Evolutionary conservation across 2,329 filamentous ascomycete genomes (phyloP).

Genomic region (Karstenula rhodostoma): DNA sequence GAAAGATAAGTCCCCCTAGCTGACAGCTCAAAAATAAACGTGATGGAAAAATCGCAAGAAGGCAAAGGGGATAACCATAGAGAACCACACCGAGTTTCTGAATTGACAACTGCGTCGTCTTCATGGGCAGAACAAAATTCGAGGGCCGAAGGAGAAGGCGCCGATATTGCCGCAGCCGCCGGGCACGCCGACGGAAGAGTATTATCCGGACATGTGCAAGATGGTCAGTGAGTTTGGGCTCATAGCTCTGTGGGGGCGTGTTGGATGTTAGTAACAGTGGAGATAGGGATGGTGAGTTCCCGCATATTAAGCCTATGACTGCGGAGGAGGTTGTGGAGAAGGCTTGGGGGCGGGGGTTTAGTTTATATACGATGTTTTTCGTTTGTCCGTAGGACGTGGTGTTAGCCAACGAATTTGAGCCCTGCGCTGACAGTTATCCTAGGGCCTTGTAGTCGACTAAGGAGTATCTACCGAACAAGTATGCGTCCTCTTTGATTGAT

Average conservation of each 20-base stretch:
- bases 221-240: slow-evolving; percentile 19
- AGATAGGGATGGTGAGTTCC: slow-evolving; percentile 19
- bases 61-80: too few species aligned
- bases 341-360: slow-evolving; percentile 18
- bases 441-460: not conserved
- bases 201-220: slow-evolving; percentile 8
- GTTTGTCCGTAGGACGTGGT: too few species aligned
- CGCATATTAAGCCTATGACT: slow-evolving; percentile 18
- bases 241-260: slow-evolving; percentile 17
- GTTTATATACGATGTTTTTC: not conserved
- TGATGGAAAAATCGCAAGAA: too few species aligned
- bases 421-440: too few species aligned
- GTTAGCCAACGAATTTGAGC: too few species aligned
- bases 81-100: too few species aligned
- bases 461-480: too few species aligned
- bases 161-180: slow-evolving; percentile 21
- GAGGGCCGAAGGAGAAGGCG: slow-evolving; percentile 11
- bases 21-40: too few species aligned
- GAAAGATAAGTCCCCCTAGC: too few species aligned
- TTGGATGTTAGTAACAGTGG: slow-evolving; percentile 18
- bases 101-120: too few species aligned
- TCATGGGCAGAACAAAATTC: too few species aligned
- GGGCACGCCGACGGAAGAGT: slow-evolving; percentile 13
- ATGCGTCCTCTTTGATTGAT: too few species aligned
- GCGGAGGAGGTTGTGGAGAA: slow-evolving; percentile 20